phyloP scores from a whole-genome alignment of 1,284 basidiomycete species.

The Cystobasidium slooffiae region DNA sequence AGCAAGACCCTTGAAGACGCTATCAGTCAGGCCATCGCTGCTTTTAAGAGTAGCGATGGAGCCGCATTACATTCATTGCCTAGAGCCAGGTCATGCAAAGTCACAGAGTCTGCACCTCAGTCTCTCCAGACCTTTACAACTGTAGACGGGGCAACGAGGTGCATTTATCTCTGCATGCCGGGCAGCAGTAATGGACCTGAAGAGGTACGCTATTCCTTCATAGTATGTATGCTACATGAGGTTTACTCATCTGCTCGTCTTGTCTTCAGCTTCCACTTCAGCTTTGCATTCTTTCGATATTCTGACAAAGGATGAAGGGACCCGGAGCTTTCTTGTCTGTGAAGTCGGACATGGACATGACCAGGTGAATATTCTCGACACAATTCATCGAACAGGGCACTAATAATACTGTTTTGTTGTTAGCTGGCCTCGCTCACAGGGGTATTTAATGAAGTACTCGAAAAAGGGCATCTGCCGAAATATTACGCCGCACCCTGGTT shows the following conservation, averaged over 20 bases:
- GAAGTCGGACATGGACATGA: constrained; percentile 76
- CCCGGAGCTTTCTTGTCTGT: constrained; percentile 71
- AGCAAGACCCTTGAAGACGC: not conserved
- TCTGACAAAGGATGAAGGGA: constrained; percentile 75
- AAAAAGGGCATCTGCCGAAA: constrained; percentile 67
- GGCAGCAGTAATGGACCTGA: constrained; percentile 30
- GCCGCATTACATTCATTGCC: not conserved
- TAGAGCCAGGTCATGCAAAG: not conserved
- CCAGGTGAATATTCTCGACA: constrained; percentile 62
- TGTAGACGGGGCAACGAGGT: constrained; percentile 74
- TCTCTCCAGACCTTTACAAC: constrained; percentile 72
- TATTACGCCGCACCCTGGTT: constrained; percentile 76
- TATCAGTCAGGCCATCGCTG: not conserved
- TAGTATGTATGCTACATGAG: no score
- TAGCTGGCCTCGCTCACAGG: constrained; percentile 66
- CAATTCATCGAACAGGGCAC: not conserved
- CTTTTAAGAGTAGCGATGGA: not conserved
- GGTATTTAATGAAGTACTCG: constrained; percentile 64
- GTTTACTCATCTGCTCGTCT: no score
- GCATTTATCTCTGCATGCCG: constrained; percentile 58
- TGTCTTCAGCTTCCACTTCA: constrained; percentile 71
- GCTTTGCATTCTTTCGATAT: constrained; percentile 71
- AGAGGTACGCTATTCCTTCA: not conserved
- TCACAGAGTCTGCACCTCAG: constrained; percentile 64
- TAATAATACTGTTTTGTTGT: not conserved